Evolutionary conservation across 148 eudicot species (phyloP).

Genomic region (Drosera capensis): DNA sequence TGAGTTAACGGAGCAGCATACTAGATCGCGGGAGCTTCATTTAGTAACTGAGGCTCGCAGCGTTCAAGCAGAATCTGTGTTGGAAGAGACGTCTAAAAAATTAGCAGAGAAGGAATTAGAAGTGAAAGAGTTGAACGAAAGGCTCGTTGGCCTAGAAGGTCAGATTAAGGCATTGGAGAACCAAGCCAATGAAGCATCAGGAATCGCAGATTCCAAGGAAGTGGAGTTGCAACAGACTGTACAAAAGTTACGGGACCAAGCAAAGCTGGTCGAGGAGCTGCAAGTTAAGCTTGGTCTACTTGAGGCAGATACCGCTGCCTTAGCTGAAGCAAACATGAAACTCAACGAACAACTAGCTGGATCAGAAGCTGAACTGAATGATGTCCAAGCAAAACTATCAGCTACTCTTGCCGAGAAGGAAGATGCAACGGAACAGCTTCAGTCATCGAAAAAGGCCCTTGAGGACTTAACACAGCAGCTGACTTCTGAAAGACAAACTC

Average conservation of each 20-base stretch:
- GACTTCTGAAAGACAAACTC: conserved; percentile 46
- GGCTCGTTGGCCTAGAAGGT: conserved; percentile 27
- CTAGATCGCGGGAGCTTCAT: conserved; percentile 47
- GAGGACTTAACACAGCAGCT: conserved; percentile 57
- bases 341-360: conserved; percentile 23
- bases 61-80: conserved; percentile 29
- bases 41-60: conserved; percentile 41
- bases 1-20: conserved; percentile 54
- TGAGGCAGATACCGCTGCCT: conserved; percentile 23
- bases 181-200: conserved; percentile 28
- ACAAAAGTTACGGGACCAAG: conserved; percentile 29
- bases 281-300: conserved; percentile 16
- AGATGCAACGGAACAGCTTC: conserved; percentile 28
- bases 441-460: conserved; percentile 31
- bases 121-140: conserved; percentile 32
- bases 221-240: conserved; percentile 40
- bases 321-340: conserved; percentile 31
- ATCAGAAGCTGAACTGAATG: conserved; percentile 41
- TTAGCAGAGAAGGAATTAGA: conserved; percentile 39
- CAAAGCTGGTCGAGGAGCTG: conserved; percentile 35
- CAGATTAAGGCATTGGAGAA: conserved; percentile 32
- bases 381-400: conserved; percentile 30
- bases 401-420: conserved; percentile 36
- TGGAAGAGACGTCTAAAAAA: conserved; percentile 33
- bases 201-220: conserved; percentile 31